Percentiles rank a stretch among this genome's conserved stretches.
Evolutionary conservation across 371 early-diverging fungal species (phyloP).

Genomic region (Lichtheimia ramosa): DNA sequence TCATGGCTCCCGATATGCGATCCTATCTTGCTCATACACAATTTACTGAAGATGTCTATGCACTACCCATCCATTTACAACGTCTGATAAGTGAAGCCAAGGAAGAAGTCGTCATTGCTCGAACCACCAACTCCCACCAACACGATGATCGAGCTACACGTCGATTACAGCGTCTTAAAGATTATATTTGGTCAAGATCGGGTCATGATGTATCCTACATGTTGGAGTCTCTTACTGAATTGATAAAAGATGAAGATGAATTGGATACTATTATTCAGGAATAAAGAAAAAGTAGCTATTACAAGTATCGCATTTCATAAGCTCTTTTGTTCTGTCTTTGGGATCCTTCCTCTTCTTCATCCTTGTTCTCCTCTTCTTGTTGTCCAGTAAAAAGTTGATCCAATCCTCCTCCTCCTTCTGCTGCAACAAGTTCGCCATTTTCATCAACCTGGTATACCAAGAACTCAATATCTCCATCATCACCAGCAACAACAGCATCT

Average conservation of each 20-base stretch:
- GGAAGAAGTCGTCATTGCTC: conserved; percentile 30
- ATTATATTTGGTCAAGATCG: conserved; percentile 24
- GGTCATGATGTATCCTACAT: conserved; percentile 11
- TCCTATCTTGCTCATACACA: conserved; percentile 28
- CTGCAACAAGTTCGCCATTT: not conserved
- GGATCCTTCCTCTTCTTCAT: not conserved
- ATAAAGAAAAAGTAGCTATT: not conserved
- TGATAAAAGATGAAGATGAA: conserved; percentile 15
- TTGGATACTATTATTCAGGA: conserved; percentile 4
- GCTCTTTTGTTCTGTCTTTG: conserved; percentile 16
- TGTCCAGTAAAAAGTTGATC: conserved; percentile 2
- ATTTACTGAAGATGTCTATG: conserved; percentile 35
- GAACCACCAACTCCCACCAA: conserved; percentile 7
- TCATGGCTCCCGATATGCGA: conserved; percentile 37
- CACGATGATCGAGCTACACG: conserved; percentile 13
- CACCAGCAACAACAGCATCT: conserved; percentile 21
- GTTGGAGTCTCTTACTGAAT: conserved; percentile 4
- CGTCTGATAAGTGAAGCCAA: conserved; percentile 38
- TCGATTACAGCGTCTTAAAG: conserved; percentile 20
- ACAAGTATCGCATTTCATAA: conserved; percentile 12
- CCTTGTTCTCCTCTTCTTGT: conserved; percentile 20
- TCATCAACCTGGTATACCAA: conserved; percentile 3
- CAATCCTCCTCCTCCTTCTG: conserved; percentile 1
- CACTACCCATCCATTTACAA: conserved; percentile 36
- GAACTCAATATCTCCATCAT: not conserved